A percentile compares a stretch with the other conserved stretches of the same genome.
phyloP scores from a whole-genome alignment of 2,329 filamentous ascomycete genomes.

The Eurotiales sp. region DNA sequence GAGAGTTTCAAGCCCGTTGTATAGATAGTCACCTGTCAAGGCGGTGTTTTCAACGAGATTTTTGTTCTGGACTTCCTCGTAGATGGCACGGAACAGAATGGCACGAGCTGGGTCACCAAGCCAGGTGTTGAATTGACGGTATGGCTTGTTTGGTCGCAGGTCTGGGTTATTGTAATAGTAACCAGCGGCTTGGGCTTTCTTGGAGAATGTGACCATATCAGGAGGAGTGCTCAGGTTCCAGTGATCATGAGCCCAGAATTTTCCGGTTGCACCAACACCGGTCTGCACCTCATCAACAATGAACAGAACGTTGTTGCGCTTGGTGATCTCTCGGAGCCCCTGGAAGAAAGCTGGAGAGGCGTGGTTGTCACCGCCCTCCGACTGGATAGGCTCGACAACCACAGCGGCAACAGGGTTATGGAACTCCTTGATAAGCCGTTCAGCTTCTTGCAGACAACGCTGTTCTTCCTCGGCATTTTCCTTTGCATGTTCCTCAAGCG shows the following conservation, averaged over 20 bases:
- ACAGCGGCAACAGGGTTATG: conserved; percentile 77
- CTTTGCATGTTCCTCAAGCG: conserved; percentile 70
- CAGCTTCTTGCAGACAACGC: conserved; percentile 76
- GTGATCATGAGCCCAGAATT: conserved; percentile 97
- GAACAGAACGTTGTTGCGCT: conserved; percentile 63
- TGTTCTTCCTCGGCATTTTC: conserved; percentile 82
- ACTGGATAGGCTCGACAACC: conserved; percentile 86
- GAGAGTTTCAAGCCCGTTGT: conserved; percentile 63
- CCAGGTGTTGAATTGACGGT: conserved; percentile 97
- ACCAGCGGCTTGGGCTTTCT: conserved; percentile 90
- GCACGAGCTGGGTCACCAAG: conserved; percentile 88
- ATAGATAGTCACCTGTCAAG: conserved; percentile 74
- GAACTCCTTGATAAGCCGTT: conserved; percentile 74
- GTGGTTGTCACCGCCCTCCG: conserved; percentile 92
- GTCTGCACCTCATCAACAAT: conserved; percentile 96
- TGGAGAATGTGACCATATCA: conserved; percentile 92
- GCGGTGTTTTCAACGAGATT: conserved; percentile 79
- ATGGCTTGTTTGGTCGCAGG: conserved; percentile 84
- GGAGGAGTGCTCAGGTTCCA: conserved; percentile 77
- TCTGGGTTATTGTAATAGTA: conserved; percentile 84
- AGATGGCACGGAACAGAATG: conserved; percentile 80
- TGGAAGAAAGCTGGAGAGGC: conserved; percentile 84
- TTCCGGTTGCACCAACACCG: conserved; percentile 85
- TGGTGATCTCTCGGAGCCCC: conserved; percentile 73
- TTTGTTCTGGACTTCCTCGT: conserved; percentile 71